Evolutionary conservation across 805 yeast species (phyloP), one percentile per base, ranked within the genome.

Genomic region (Wickerhamomyces chambardii): DNA sequence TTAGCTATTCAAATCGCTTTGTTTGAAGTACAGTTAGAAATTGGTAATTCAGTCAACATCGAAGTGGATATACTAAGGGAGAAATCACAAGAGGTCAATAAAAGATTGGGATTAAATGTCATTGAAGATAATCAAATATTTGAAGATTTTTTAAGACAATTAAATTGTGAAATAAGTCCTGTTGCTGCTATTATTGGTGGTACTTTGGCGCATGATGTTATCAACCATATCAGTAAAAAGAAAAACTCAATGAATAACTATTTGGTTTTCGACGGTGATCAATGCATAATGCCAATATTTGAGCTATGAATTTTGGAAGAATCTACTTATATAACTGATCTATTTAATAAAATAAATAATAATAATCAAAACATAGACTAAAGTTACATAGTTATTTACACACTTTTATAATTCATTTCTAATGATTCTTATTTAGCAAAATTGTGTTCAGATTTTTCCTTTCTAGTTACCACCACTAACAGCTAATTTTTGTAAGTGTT

Each of bases 161-260:
- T 50, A 15, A 58, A 61, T 19, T 52, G 85, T 2, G 94, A 87
- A 50, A 73, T 83, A 44, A 70, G 86, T 10, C 95, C 97, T 1
- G 78, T 79, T 0, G 76, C 92, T 5, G 94, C 97, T 1, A 73
- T 92, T 2, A 46, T 90, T 6, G 98, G 97, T 6, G 98, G 97
- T 1, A 70, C 85, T 2, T 58, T 90, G 17, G 83, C 95, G 3
- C 98, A 92, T 58, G 96, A 89, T 53, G 80, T 86, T 12, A 82
- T 92, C 31, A 92, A 92, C 59, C 75, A 70, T 36, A 57, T 90
- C 35, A 81, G 92, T 30, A 73, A 73, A 45, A 75, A 78, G 45
- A 87, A 84, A 46, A 67, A 77, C 29, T 95, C 97, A 3, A 66
- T 89, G 28, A 89, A 86, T 53, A 92, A 92, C 53, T 66, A 84